A percentile compares a stretch with the other conserved stretches of the same genome.
phyloP scores from a whole-genome alignment of 2,329 filamentous ascomycete genomes.

The Monilinia aucupariae region DNA sequence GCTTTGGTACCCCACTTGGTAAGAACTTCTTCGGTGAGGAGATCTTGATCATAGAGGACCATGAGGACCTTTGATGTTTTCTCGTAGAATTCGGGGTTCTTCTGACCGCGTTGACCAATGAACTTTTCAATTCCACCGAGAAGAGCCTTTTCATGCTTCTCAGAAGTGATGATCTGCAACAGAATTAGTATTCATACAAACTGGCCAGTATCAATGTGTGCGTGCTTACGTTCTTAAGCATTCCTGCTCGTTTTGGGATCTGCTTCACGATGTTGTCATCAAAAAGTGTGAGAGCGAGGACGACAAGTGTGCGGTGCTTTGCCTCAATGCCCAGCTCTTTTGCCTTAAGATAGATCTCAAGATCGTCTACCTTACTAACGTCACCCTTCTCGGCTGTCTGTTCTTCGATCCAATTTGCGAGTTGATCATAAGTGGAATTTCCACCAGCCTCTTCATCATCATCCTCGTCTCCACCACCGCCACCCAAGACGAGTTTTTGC shows the following conservation, averaged over 20 bases:
- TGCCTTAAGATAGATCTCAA: conserved; percentile 93
- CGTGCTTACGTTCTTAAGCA: conserved; percentile 80
- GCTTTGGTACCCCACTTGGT: conserved; percentile 90
- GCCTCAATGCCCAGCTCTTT: conserved; percentile 90
- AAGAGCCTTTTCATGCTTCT: conserved; percentile 92
- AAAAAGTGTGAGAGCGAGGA: conserved; percentile 91
- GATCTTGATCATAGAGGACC: conserved; percentile 83
- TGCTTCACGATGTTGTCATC: conserved; percentile 84
- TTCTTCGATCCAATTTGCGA: conserved; percentile 85
- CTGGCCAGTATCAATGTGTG: not conserved
- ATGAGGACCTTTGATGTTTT: conserved; percentile 82
- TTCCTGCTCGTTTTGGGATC: conserved; percentile 72
- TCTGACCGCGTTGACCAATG: conserved; percentile 63
- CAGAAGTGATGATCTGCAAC: conserved; percentile 69
- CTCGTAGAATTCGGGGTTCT: conserved; percentile 71
- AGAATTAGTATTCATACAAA: not conserved
- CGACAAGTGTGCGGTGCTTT: conserved; percentile 90
- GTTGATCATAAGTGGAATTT: conserved; percentile 76
- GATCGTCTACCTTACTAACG: conserved; percentile 74
- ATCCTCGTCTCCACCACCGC: conserved; percentile 71
- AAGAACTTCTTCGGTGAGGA: conserved; percentile 81
- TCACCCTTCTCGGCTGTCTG: conserved; percentile 67
- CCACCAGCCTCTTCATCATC: conserved; percentile 72
- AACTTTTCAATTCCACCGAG: conserved; percentile 94
- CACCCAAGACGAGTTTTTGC: conserved; percentile 76